phyloP scores from a whole-genome alignment of 2,329 filamentous ascomycete species.

The Thyridium curvatum region DNA sequence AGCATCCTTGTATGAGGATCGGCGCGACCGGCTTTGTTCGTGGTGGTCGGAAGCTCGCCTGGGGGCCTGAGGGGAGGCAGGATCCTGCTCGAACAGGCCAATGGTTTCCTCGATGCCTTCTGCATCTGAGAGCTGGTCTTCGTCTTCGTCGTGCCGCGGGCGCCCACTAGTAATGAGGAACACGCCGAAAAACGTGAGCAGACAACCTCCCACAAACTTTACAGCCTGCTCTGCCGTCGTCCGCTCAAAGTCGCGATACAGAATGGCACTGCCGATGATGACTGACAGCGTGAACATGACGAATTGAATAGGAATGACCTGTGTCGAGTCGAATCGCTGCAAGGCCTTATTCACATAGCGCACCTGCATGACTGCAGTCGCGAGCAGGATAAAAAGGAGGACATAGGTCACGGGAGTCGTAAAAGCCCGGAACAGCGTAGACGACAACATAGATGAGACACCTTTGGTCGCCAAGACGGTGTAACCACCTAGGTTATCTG shows the following conservation, averaged over 20 bases:
- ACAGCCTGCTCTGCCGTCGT: constrained; percentile 65
- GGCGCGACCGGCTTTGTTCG: constrained; percentile 28
- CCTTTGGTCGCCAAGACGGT: constrained; percentile 97
- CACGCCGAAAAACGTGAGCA: constrained; percentile 92
- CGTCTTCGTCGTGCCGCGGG: constrained; percentile 48
- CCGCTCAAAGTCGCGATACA: constrained; percentile 92
- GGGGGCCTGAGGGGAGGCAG: constrained; percentile 27
- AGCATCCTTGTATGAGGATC: constrained; percentile 40
- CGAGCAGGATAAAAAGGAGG: constrained; percentile 71
- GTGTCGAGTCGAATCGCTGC: constrained; percentile 92
- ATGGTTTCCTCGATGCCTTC: constrained; percentile 61
- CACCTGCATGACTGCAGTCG: constrained; percentile 91
- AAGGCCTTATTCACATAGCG: constrained; percentile 86
- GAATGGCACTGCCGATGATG: constrained; percentile 84
- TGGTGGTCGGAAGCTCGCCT: constrained; percentile 19
- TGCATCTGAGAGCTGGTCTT: constrained; percentile 46
- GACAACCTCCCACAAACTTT: constrained; percentile 87
- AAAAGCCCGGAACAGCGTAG: constrained; percentile 81
- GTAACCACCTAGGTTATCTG: constrained; percentile 63
- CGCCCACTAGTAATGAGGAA: constrained; percentile 92
- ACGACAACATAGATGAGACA: constrained; percentile 89
- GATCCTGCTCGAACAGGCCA: constrained; percentile 49
- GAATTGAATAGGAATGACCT: constrained; percentile 97
- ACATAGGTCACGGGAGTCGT: constrained; percentile 88
- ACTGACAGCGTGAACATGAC: constrained; percentile 94